Evolutionary conservation across 2,329 filamentous ascomycete species (phyloP), one percentile per base, ranked within the genome.

Genomic region (Apiospora malaysiana): DNA sequence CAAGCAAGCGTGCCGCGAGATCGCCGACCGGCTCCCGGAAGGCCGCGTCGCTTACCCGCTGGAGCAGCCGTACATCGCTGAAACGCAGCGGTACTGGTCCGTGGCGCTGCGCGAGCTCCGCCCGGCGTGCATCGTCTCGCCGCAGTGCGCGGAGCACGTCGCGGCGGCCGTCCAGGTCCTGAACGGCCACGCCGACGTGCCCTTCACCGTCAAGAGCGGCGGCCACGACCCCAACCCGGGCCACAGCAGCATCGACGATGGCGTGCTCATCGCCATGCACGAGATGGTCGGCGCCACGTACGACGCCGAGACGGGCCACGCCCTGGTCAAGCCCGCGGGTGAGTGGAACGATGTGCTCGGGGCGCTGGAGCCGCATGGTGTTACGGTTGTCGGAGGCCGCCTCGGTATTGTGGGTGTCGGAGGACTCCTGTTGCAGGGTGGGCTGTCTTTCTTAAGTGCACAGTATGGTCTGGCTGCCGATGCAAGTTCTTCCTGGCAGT

Each of bases 311-410:
- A 79, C 77, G n/a, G 73, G 73, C 40, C 73, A 83, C 14, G 81
- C 82, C 4, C 79, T 77, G 68, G 80, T 83, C 21, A 81, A 79
- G 70, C 81, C 81, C 0, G 81, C 81, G 40, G 81, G 81, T 32
- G 78, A 82, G 71, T 83, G 81, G 81, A 81, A 81, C 69, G 79
- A 82, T 71, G 81, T 82, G 5, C 77, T 82, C 51, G 75, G 76
- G 2, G 74, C 76, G 7, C 74, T 83, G 40, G 78, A 78, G n/a
- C 72, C 78, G 23, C 73, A 77, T 27, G 80, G 80, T 7, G 78
- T 82, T 23, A 78, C 81, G 12, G 76, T 82, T 65, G 73, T 79
- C n/a, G 78, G 77, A 27, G 78, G 78, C 9, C 75, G 78, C 10
- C 72, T 79, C 3, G 76, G 76, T 5, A 66, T 78, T 56, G 78